A percentile compares a stretch with the other conserved stretches of the same genome.
Conservation (phyloP, 306 rosid genomes). For the Oemleria cerasiformis region DNA sequence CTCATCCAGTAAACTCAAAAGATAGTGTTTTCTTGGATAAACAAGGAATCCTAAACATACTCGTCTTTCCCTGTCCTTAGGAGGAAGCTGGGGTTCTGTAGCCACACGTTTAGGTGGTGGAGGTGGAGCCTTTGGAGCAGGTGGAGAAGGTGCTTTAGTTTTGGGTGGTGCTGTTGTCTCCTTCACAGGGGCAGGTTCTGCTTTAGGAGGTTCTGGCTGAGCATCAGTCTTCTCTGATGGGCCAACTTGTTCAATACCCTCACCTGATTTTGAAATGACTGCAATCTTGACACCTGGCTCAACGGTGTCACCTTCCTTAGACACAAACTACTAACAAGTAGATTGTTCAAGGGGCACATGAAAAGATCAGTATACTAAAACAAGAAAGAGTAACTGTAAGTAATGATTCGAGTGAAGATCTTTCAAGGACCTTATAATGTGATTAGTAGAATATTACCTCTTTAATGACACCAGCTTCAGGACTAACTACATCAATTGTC, state of each 20-base stretch:
- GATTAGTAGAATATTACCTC: slow-evolving; percentile 31
- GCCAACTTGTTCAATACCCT: slow-evolving; percentile 38
- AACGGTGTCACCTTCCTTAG: slow-evolving; percentile 58
- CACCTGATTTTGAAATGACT: slow-evolving; percentile 53
- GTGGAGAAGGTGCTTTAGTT: slow-evolving; percentile 34
- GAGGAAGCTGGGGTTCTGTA: slow-evolving; percentile 52
- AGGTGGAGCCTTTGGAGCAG: slow-evolving; percentile 17
- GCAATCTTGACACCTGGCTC: slow-evolving; percentile 64
- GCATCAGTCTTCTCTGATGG: slow-evolving; percentile 39
- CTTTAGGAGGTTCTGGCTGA: slow-evolving; percentile 43
- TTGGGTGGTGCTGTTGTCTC: slow-evolving; percentile 27
- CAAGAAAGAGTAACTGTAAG: not conserved
- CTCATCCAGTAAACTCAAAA: not conserved
- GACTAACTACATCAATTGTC: slow-evolving; percentile 65
- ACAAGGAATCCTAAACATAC: slow-evolving; percentile 33
- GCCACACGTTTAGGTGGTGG: slow-evolving; percentile 33
- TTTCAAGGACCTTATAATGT: slow-evolving; percentile 3
- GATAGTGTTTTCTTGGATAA: not conserved
- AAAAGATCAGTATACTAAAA: slow-evolving; percentile 8
- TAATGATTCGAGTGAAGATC: not conserved
- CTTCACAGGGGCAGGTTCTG: slow-evolving; percentile 34
- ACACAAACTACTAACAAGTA: slow-evolving; percentile 40
- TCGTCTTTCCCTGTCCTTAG: slow-evolving; percentile 66
- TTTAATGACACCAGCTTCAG: slow-evolving; percentile 50
- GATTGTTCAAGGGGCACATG: not conserved